Conservation (phyloP, 2,329 filamentous ascomycete genomes). For the Neonectria punicea region DNA sequence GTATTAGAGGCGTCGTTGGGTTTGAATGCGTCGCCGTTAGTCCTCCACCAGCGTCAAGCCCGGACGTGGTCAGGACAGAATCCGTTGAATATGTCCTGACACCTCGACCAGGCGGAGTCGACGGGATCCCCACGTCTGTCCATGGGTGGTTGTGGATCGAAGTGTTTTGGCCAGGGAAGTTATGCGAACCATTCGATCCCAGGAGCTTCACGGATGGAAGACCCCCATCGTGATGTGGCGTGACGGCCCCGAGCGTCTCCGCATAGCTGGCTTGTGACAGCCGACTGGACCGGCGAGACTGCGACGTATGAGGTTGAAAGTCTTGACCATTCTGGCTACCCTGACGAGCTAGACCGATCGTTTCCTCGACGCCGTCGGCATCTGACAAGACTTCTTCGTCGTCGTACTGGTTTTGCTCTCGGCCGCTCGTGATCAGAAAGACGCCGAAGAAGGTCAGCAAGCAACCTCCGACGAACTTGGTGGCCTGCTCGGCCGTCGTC, state of each 20-base stretch:
- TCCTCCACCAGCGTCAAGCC: constrained; percentile 13
- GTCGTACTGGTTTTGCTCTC: constrained; percentile 65
- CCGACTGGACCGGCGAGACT: constrained; percentile 61
- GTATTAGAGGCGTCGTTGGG: constrained; percentile 45
- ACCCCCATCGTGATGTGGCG: constrained; percentile 49
- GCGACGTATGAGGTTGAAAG: constrained; percentile 38
- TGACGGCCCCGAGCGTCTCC: constrained; percentile 49
- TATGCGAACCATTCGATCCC: constrained; percentile 45
- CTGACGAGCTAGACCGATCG: constrained; percentile 68
- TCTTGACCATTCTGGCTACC: constrained; percentile 42
- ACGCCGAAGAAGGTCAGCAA: constrained; percentile 93
- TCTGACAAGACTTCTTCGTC: constrained; percentile 65
- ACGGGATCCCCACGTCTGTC: constrained; percentile 49
- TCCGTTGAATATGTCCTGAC: constrained; percentile 52
- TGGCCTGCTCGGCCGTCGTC: constrained; percentile 76
- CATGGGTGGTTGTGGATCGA: constrained; percentile 58
- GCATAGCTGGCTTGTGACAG: constrained; percentile 59
- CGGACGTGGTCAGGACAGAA: constrained; percentile 40
- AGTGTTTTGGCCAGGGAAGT: constrained; percentile 48
- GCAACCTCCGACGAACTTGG: constrained; percentile 91
- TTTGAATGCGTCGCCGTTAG: constrained; percentile 43
- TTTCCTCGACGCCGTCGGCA: constrained; percentile 70
- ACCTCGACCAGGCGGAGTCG: constrained; percentile 47
- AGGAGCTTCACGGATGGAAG: constrained; percentile 50
- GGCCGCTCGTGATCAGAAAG: constrained; percentile 94